These are phyloP conservation scores for Abelmoschus esculentus DNA, from an alignment of 345 rosid genomes.

Conservation along the genomic window DNA sequence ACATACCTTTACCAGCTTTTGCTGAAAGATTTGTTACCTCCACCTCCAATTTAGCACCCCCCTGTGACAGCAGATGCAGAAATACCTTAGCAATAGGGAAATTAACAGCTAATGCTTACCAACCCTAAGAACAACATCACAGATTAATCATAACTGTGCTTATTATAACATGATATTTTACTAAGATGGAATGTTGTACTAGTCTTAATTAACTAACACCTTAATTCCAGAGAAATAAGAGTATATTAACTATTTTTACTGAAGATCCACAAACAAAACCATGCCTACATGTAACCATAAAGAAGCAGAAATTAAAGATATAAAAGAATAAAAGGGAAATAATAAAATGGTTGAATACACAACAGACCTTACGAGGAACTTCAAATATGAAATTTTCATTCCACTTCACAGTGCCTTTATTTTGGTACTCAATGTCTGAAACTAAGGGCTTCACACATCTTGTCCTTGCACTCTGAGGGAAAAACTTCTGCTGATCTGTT, in stretches of 20 bases:
- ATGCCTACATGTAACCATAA: background rate
- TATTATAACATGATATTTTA: background rate
- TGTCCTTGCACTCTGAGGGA: slow-evolving; percentile 98
- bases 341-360: slow-evolving; percentile 5
- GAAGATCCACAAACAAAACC: background rate
- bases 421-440: slow-evolving; percentile 27
- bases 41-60: slow-evolving; percentile 79
- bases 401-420: slow-evolving; percentile 66
- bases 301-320: background rate
- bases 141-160: background rate
- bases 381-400: slow-evolving; percentile 94
- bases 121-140: background rate
- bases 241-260: background rate
- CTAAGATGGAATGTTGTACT: background rate
- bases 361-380: slow-evolving; percentile 69
- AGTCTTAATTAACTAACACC: background rate
- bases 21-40: slow-evolving; percentile 98
- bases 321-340: background rate
- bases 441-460: slow-evolving; percentile 82
- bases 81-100: background rate
- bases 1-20: slow-evolving; percentile 96
- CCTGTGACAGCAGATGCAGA: slow-evolving; percentile 37
- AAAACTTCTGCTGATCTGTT: slow-evolving; percentile 80
- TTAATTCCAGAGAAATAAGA: background rate
- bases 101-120: background rate